Evolutionary conservation across 2,329 filamentous ascomycete genomes (phyloP).

Genomic region (Xylariaceae sp.): DNA sequence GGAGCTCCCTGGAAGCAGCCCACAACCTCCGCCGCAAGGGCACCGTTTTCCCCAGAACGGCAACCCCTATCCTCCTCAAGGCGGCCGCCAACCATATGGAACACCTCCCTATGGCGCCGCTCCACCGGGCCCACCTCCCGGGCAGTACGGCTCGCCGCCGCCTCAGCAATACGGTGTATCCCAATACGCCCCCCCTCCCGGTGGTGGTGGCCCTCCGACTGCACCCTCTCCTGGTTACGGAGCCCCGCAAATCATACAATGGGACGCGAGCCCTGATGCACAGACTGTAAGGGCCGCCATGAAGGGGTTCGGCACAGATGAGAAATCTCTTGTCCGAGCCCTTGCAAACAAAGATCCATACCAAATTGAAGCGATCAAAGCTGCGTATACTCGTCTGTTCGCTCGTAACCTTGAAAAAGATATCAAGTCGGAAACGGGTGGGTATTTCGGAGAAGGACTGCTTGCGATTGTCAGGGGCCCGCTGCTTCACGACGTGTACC

Average conservation of each 20-base stretch:
- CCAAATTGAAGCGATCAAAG: slow-evolving; percentile 65
- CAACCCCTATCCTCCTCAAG: slow-evolving; percentile 28
- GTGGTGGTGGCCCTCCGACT: slow-evolving; percentile 46
- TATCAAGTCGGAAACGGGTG: slow-evolving; percentile 70
- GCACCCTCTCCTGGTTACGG: slow-evolving; percentile 72
- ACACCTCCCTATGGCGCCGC: slow-evolving; percentile 35
- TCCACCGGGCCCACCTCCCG: slow-evolving; percentile 31
- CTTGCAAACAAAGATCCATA: slow-evolving; percentile 72
- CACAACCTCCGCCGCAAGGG: slow-evolving; percentile 22
- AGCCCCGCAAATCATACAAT: slow-evolving; percentile 63
- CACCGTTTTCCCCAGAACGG: slow-evolving; percentile 22
- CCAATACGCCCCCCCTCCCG: slow-evolving; percentile 24
- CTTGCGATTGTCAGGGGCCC: slow-evolving; percentile 75
- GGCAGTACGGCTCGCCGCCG: slow-evolving; percentile 39
- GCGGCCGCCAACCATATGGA: slow-evolving; percentile 30
- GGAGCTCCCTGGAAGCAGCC: slow-evolving; percentile 4
- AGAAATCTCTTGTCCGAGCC: slow-evolving; percentile 67
- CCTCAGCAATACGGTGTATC: slow-evolving; percentile 28
- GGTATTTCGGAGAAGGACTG: slow-evolving; percentile 70
- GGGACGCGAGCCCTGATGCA: slow-evolving; percentile 65
- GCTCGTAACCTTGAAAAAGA: slow-evolving; percentile 69
- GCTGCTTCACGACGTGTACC: slow-evolving; percentile 68
- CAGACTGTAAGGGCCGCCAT: slow-evolving; percentile 73
- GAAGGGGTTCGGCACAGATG: slow-evolving; percentile 91
- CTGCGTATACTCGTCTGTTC: slow-evolving; percentile 61